Evolutionary conservation across 352 stramenopile genomes (phyloP).

Genomic region (Phytopythium sindhum): DNA sequence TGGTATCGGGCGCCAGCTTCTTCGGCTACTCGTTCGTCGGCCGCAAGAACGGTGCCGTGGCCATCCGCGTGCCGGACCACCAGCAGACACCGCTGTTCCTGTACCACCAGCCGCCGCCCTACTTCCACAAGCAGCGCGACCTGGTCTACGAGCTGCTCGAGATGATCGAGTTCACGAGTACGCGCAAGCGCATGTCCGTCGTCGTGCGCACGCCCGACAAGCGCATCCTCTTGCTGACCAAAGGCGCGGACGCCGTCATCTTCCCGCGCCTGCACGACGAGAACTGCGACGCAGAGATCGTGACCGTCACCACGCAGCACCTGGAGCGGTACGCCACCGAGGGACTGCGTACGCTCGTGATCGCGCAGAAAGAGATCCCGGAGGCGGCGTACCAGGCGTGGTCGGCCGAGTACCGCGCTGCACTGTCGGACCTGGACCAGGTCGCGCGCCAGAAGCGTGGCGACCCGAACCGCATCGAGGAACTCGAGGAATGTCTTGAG

Average conservation of each 20-base stretch:
- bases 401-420: conserved; percentile 72
- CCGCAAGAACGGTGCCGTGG: conserved; percentile 59
- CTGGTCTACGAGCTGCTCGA: conserved; percentile 88
- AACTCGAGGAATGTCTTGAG: conserved; percentile 81
- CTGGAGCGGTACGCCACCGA: conserved; percentile 84
- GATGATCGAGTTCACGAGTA: conserved; percentile 97
- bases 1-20: conserved; percentile 77
- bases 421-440: conserved; percentile 69
- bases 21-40: conserved; percentile 78
- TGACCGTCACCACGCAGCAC: conserved; percentile 67
- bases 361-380: conserved; percentile 77
- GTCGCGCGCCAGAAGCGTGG: conserved; percentile 50
- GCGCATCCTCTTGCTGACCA: conserved; percentile 70
- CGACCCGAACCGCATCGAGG: conserved; percentile 69
- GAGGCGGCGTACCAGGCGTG: conserved; percentile 64
- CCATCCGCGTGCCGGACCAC: conserved; percentile 38
- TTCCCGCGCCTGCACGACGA: conserved; percentile 52
- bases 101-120: not conserved
- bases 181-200: conserved; percentile 98
- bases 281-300: conserved; percentile 38
- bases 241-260: conserved; percentile 84
- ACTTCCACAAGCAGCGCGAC: conserved; percentile 21
- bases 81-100: not conserved
- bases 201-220: conserved; percentile 85
- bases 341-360: conserved; percentile 86